Conservation (phyloP, 202 grass and related monocot species). For the Brachypodium distachyon region DNA sequence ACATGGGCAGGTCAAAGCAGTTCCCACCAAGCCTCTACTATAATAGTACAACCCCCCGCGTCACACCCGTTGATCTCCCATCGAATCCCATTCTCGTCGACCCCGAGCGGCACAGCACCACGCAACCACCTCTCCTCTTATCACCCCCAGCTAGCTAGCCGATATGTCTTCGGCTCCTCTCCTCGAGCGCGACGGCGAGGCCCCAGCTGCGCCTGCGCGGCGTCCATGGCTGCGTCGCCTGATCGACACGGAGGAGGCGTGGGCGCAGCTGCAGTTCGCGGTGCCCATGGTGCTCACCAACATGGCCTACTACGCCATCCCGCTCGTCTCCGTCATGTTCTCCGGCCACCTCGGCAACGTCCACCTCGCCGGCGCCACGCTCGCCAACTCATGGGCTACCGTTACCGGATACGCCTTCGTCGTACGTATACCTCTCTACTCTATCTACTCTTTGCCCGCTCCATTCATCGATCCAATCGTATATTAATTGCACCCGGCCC, state of each 20-base stretch:
- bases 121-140: neutral
- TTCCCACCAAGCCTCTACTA: too few relatives aligned
- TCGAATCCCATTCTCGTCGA: too few relatives aligned
- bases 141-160: too few relatives aligned
- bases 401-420: conserved; percentile 78
- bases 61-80: too few relatives aligned
- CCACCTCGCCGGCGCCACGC: conserved; percentile 79
- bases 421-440: conserved; percentile 43
- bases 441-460: neutral
- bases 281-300: conserved; percentile 78
- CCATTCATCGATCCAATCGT: too few relatives aligned
- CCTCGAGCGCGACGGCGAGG: neutral
- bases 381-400: conserved; percentile 90
- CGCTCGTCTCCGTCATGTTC: conserved; percentile 90
- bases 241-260: conserved; percentile 55
- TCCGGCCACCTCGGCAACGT: conserved; percentile 80
- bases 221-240: conserved; percentile 38
- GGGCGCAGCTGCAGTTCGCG: conserved; percentile 59
- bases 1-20: too few relatives aligned
- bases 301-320: conserved; percentile 72
- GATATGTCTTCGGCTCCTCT: conserved; percentile 19
- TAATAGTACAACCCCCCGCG: too few relatives aligned
- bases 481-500: neutral
- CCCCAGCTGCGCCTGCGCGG: neutral
- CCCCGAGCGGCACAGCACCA: neutral